A percentile compares a stretch with the other conserved stretches of the same genome.
These are phyloP conservation scores for Oenanthe sinensis DNA, from an alignment of 129 eudicot species.

Conservation along the genomic window DNA sequence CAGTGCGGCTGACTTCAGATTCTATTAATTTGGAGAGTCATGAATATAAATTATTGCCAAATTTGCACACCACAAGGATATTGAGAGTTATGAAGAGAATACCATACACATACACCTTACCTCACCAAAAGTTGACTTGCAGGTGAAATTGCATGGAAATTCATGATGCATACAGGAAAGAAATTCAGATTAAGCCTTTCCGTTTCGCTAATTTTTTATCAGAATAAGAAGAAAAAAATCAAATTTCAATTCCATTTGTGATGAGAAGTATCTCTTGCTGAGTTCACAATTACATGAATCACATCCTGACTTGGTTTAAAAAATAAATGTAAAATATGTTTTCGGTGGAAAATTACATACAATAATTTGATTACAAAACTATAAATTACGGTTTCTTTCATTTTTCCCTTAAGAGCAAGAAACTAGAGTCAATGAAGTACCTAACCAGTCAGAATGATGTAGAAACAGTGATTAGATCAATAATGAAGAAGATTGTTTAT, in stretches of 20 bases:
- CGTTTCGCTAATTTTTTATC: background rate
- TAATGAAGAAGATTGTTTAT: background rate
- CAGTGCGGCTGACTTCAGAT: background rate
- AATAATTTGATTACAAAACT: background rate
- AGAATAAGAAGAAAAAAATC: background rate
- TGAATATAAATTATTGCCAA: background rate
- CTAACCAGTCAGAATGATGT: background rate
- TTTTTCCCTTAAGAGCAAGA: background rate
- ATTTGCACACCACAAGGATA: background rate
- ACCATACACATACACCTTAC: background rate
- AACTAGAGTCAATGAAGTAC: background rate
- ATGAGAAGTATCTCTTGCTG: background rate
- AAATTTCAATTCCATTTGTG: background rate
- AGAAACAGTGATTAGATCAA: background rate
- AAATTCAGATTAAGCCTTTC: background rate
- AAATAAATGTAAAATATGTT: background rate
- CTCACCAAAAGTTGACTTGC: background rate
- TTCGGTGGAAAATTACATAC: background rate
- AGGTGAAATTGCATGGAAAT: background rate
- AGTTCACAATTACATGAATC: background rate
- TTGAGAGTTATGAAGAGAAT: background rate
- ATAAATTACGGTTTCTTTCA: background rate
- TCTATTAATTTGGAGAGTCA: background rate
- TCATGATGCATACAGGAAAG: background rate
- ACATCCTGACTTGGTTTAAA: background rate